Evolutionary conservation across 1,139 yeast species (phyloP), one percentile per base, ranked within the genome.

Genomic region (Candida tetrigidarum): DNA sequence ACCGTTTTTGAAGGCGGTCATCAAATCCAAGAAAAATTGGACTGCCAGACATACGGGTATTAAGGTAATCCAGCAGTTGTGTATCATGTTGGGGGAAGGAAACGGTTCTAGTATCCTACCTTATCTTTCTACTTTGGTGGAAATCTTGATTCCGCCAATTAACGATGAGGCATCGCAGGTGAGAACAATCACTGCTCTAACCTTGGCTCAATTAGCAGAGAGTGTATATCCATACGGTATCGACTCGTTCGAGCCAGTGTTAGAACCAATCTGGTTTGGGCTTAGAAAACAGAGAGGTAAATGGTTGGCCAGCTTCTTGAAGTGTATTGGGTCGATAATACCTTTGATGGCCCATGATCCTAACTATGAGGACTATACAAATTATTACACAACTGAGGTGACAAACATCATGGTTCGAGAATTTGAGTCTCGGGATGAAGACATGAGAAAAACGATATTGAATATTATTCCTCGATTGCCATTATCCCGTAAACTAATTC

Each of bases 141-240:
- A 69, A 2, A 81, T 91, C 45, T 66, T 90, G 19, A 66, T 70
- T 1, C 79, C 78, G 1, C 80, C 86, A 0, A 60, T 93, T n/a
- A 67, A 72, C 0, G 98, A 92, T 61, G 91, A 86, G 43, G 82
- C 83, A 44, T 61, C 81, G 14, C 83, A 81, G 45, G 88, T 90
- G 0, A 69, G 95, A 43, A 78, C 80, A 3, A 75, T 84, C 8
- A 74, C 96, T 0, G 96, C 96, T 0, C 67, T 76, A 27, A 83
- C 97, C 0, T 57, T 92, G 1, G 73, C 95, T 0, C 80, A 85
- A 5, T 63, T 93, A 29, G 98, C 98, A 0, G 95, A 89, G 40
- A 85, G 87, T n/a, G 82, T 92, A 1, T 74, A 81, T 18, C 99
- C 99, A 0, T 90, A 86, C 64, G 99, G 99, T 40, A 86, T 89